These are phyloP conservation scores for Ascochyta rabiei DNA, from an alignment of 2,329 filamentous ascomycete species.

Conservation along the genomic window DNA sequence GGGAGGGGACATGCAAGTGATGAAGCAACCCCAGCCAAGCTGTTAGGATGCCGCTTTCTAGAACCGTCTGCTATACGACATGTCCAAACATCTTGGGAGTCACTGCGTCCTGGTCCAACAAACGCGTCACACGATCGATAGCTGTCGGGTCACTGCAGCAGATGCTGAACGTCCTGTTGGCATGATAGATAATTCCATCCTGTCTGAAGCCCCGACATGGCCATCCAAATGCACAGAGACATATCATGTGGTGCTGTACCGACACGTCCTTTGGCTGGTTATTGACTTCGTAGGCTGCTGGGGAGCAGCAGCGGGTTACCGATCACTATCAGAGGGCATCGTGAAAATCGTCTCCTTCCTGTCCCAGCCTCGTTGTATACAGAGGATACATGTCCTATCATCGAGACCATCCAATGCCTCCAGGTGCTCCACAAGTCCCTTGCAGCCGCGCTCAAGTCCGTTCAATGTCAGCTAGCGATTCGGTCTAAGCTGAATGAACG, in stretches of 20 bases:
- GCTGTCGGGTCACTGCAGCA: not conserved
- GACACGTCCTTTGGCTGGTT: not conserved
- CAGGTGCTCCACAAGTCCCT: slow-evolving; percentile 6
- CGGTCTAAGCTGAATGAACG: slow-evolving; percentile 17
- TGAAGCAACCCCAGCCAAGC: not conserved
- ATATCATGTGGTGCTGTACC: not conserved
- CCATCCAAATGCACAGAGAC: not conserved
- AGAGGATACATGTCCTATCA: not conserved
- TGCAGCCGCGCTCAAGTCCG: slow-evolving; percentile 23
- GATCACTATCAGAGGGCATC: not conserved
- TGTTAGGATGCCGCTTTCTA: not conserved
- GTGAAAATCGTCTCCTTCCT: not conserved
- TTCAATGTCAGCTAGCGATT: slow-evolving; percentile 8
- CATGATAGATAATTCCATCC: not conserved
- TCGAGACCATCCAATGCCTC: not conserved
- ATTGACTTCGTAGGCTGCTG: not conserved
- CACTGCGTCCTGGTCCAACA: not conserved
- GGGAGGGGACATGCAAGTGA: not conserved
- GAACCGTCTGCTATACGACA: not conserved
- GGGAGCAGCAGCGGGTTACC: not conserved
- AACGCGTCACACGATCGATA: not conserved
- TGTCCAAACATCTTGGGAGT: not conserved
- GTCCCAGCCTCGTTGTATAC: not conserved
- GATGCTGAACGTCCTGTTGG: not conserved
- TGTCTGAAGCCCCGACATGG: not conserved